Percentiles rank a stretch among this genome's conserved stretches.
Conservation (phyloP, 2,329 filamentous ascomycete species). For the Aspergillaceae sp. region DNA sequence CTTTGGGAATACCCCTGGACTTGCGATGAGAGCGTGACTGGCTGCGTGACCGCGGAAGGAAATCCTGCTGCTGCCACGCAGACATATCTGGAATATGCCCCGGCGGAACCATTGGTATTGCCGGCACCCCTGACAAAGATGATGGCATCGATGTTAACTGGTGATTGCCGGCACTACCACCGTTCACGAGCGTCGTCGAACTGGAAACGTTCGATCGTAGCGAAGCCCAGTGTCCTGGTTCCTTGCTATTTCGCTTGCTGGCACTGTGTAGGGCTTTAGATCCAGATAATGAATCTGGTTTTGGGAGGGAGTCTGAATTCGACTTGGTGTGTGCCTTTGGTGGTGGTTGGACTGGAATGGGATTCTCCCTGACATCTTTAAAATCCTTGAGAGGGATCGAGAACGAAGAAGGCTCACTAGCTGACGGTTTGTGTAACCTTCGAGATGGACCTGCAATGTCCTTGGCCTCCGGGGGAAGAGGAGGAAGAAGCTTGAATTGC, state of each 20-base stretch:
- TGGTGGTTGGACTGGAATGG: slow-evolving; percentile 17
- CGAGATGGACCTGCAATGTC: slow-evolving; percentile 1
- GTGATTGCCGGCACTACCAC: slow-evolving; percentile 2
- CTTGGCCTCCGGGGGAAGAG: slow-evolving; percentile 23
- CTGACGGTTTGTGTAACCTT: slow-evolving; percentile 19
- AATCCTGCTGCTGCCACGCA: slow-evolving; percentile 30
- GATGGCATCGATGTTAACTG: slow-evolving; percentile 5
- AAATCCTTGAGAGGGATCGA: slow-evolving; percentile 23
- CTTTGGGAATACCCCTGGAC: slow-evolving; percentile 18
- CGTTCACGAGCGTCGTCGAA: slow-evolving; percentile 3
- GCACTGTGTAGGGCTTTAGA: too few relatives aligned
- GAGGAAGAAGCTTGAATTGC: slow-evolving; percentile 35
- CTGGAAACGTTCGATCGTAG: slow-evolving; percentile 5
- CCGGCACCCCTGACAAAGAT: slow-evolving; percentile 27
- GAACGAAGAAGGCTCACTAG: slow-evolving; percentile 4
- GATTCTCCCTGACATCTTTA: slow-evolving; percentile 21
- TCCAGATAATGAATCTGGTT: too few relatives aligned
- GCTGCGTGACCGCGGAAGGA: slow-evolving; percentile 17
- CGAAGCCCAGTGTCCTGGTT: slow-evolving; percentile 2
- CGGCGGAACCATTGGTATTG: slow-evolving; percentile 39
- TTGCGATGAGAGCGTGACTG: slow-evolving; percentile 11
- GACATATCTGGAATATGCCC: slow-evolving; percentile 32
- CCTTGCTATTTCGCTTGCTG: too few relatives aligned
- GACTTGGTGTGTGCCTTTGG: background rate
- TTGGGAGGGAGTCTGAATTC: too few relatives aligned